phyloP scores from a whole-genome alignment of 2,329 filamentous ascomycete genomes.

The Sporothrix euskadiensis region DNA sequence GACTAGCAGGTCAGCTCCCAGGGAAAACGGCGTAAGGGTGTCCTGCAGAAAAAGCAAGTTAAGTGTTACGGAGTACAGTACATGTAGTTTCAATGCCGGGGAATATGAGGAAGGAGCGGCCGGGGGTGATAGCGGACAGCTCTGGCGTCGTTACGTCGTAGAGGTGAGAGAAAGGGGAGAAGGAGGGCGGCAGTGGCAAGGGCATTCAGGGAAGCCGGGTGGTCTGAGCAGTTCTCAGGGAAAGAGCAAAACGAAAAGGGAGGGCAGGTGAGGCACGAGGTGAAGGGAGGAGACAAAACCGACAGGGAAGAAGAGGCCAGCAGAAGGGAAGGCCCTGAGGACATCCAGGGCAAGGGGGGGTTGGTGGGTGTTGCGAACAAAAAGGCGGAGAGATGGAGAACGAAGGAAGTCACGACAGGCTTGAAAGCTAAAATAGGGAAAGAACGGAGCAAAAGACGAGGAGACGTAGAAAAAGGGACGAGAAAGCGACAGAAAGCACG shows the following conservation, averaged over 20 bases:
- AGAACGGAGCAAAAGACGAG: not conserved
- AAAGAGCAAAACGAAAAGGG: not conserved
- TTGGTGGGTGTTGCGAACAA: not conserved
- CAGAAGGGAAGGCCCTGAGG: not conserved
- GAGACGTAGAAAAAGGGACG: constrained; percentile 1
- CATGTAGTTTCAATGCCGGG: constrained; percentile 12
- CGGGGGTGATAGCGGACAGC: not conserved
- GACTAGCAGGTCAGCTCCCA: not conserved
- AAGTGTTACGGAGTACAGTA: not conserved
- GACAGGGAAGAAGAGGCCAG: not conserved
- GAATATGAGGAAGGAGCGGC: constrained; percentile 14
- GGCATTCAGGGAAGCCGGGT: not conserved
- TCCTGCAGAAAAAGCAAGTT: not conserved
- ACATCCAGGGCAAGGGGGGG: not conserved
- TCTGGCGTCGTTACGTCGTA: not conserved
- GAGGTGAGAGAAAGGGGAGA: constrained; percentile 8
- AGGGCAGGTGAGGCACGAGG: constrained; percentile 5
- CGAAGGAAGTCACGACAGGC: constrained; percentile 17
- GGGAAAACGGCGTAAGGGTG: not conserved
- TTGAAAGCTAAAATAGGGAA: not conserved
- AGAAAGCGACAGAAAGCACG: not conserved
- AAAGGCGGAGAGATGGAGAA: not conserved
- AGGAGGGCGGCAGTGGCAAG: not conserved
- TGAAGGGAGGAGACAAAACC: not conserved
- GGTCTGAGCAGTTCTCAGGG: not conserved